Percentiles rank a stretch among this genome's conserved stretches.
These are phyloP conservation scores for Scedosporium aurantiacum DNA, from an alignment of 2,329 filamentous ascomycete species.

Conservation along the genomic window DNA sequence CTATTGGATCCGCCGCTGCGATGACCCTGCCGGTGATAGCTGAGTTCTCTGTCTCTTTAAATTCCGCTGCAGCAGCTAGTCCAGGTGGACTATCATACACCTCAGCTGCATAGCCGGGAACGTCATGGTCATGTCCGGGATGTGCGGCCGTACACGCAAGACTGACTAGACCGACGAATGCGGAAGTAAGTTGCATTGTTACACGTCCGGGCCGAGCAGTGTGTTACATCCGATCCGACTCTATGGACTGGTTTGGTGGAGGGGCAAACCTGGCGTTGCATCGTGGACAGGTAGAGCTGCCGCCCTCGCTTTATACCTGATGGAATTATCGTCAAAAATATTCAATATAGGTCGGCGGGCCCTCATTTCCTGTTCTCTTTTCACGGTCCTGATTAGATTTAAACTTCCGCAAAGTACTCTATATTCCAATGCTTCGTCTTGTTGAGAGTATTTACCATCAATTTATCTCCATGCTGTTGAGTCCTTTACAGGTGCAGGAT, in stretches of 20 bases:
- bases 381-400: no score
- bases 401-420: not conserved
- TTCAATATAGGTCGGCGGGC: no score
- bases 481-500: not conserved
- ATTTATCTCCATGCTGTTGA: not conserved
- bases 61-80: not conserved
- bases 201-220: not conserved
- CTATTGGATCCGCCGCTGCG: not conserved
- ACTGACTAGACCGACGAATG: not conserved
- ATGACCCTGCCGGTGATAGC: not conserved
- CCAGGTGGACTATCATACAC: not conserved
- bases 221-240: not conserved
- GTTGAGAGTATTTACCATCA: not conserved
- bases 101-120: not conserved
- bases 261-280: not conserved
- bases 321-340: no score
- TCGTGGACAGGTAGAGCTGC: no score
- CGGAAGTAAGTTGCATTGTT: not conserved
- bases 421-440: not conserved
- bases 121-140: not conserved
- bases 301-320: no score
- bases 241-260: not conserved
- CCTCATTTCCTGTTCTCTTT: no score
- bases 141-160: not conserved
- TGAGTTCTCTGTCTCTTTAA: not conserved